Evolutionary conservation across 2,329 filamentous ascomycete genomes (phyloP).

Genomic region (Xylaria sp.): DNA sequence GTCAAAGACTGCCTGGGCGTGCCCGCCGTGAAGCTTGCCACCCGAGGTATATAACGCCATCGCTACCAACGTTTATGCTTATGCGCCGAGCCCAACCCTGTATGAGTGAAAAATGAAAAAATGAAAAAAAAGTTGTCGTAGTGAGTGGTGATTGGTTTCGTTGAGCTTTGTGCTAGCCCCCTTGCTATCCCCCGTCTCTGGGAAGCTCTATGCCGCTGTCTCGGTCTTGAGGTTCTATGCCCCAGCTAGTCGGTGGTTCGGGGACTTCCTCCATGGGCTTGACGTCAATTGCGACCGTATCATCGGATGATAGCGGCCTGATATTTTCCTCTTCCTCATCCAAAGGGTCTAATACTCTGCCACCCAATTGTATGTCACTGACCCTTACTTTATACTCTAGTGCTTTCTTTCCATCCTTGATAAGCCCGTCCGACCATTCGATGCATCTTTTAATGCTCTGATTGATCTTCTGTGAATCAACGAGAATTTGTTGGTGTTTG

Average conservation of each 20-base stretch:
- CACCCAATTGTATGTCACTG: constrained; percentile 81
- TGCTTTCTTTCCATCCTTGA: constrained; percentile 86
- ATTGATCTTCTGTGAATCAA: constrained; percentile 94
- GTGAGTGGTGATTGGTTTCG: constrained; percentile 22
- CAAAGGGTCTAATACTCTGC: constrained; percentile 71
- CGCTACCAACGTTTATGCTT: constrained; percentile 23
- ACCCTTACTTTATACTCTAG: constrained; percentile 80
- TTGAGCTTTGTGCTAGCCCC: background rate
- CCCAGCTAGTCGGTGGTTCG: constrained; percentile 34
- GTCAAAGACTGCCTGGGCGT: constrained; percentile 4
- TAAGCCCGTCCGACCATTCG: constrained; percentile 87
- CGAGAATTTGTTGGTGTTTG: constrained; percentile 85
- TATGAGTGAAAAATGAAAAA: constrained; percentile 10
- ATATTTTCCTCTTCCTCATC: constrained; percentile 55
- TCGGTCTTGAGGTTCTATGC: constrained; percentile 50
- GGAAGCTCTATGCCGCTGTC: constrained; percentile 60
- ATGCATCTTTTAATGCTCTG: constrained; percentile 90
- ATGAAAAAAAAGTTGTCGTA: constrained; percentile 16
- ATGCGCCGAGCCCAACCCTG: constrained; percentile 19
- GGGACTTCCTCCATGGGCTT: constrained; percentile 25
- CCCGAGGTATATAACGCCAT: constrained; percentile 29
- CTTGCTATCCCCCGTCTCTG: constrained; percentile 44
- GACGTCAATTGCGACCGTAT: constrained; percentile 30
- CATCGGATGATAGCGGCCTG: constrained; percentile 31
- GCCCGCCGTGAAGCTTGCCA: constrained; percentile 14